phyloP scores from a whole-genome alignment of 2,329 filamentous ascomycete species.

The Ophiostoma tasmaniense region DNA sequence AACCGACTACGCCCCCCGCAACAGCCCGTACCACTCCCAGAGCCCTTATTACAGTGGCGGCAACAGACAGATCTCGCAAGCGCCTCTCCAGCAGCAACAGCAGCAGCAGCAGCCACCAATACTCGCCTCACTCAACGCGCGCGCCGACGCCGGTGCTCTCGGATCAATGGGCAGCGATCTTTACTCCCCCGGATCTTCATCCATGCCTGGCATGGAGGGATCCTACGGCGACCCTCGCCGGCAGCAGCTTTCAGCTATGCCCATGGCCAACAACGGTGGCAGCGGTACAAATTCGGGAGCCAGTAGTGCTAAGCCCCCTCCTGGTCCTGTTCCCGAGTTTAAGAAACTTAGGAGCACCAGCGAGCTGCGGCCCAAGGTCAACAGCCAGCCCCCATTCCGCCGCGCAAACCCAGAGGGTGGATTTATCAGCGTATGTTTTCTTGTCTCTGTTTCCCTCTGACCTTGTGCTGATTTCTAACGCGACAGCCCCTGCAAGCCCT shows the following conservation, averaged over 20 bases:
- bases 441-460: neutral
- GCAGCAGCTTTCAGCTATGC: constrained; percentile 24
- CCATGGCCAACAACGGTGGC: constrained; percentile 10
- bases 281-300: constrained; percentile 9
- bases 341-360: constrained; percentile 62
- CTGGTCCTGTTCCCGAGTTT: constrained; percentile 78
- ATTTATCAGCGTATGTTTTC: constrained; percentile 77
- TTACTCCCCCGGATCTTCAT: constrained; percentile 41
- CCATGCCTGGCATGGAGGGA: constrained; percentile 62
- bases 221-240: constrained; percentile 51
- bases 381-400: constrained; percentile 79
- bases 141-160: constrained; percentile 32
- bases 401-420: constrained; percentile 93
- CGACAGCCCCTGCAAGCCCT: constrained; percentile 86
- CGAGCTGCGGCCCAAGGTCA: constrained; percentile 76
- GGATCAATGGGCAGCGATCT: constrained; percentile 64
- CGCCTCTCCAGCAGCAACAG: constrained; percentile 20
- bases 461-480: constrained; percentile 13
- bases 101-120: constrained; percentile 54
- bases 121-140: constrained; percentile 64
- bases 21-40: constrained; percentile 30
- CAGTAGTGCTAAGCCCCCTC: constrained; percentile 29
- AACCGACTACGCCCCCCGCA: constrained; percentile 45
- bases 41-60: constrained; percentile 48
- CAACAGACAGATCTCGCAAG: constrained; percentile 32